phyloP scores from a whole-genome alignment of 805 yeast genomes.

The Sugiyamaella smithiae region DNA sequence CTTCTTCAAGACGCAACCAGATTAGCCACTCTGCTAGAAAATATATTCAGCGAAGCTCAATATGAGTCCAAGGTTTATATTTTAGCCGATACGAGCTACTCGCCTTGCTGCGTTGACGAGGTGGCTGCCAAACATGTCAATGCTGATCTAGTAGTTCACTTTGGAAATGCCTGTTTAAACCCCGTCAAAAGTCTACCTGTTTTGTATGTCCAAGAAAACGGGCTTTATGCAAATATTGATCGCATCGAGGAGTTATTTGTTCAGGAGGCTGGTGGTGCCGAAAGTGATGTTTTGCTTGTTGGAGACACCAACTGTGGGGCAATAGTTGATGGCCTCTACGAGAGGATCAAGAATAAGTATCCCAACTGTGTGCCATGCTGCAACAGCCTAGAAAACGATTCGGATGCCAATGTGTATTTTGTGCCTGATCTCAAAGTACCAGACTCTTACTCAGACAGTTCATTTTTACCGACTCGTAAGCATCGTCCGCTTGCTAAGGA shows the following conservation, averaged over 20 bases:
- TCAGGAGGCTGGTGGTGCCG: slow-evolving; percentile 43
- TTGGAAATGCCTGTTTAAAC: slow-evolving; percentile 92
- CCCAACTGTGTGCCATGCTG: slow-evolving; percentile 29
- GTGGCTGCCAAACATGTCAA: slow-evolving; percentile 92
- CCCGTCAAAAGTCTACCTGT: slow-evolving; percentile 72
- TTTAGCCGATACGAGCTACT: slow-evolving; percentile 92
- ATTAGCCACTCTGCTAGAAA: slow-evolving; percentile 41
- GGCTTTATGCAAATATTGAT: slow-evolving; percentile 46
- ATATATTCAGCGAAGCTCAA: slow-evolving; percentile 29
- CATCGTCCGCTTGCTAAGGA: slow-evolving; percentile 20
- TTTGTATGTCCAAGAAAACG: slow-evolving; percentile 74
- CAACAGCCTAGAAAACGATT: neutral
- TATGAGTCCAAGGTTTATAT: slow-evolving; percentile 55
- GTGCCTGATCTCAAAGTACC: slow-evolving; percentile 6
- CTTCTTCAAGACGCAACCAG: slow-evolving; percentile 75
- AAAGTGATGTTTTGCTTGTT: slow-evolving; percentile 50
- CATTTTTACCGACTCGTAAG: slow-evolving; percentile 24
- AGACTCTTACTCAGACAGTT: neutral
- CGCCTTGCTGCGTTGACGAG: slow-evolving; percentile 94
- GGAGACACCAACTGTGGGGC: slow-evolving; percentile 68
- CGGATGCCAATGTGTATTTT: neutral
- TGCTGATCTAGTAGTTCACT: slow-evolving; percentile 84
- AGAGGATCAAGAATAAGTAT: slow-evolving; percentile 33
- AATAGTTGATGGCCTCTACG: slow-evolving; percentile 41
- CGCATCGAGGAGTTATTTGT: slow-evolving; percentile 41